phyloP scores from a whole-genome alignment of 768 basidiomycete genomes.

The Chalciporus piperatus region DNA sequence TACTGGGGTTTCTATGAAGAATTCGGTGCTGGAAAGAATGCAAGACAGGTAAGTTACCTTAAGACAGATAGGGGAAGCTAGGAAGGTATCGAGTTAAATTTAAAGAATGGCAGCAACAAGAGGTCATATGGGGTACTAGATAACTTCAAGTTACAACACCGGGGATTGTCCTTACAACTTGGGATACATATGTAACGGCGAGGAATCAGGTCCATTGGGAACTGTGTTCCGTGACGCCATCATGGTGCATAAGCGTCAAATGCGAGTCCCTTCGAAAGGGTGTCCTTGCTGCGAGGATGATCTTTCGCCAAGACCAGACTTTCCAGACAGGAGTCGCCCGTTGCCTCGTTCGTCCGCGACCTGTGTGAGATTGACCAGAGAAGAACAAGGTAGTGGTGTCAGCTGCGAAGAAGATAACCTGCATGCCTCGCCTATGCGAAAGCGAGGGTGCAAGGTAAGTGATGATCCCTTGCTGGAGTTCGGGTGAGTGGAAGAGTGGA shows the following conservation, averaged over 20 bases:
- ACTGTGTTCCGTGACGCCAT: background rate
- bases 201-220: constrained; percentile 4
- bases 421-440: constrained; percentile 52
- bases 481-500: constrained; percentile 41
- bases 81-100: constrained; percentile 1
- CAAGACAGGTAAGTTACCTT: too few relatives aligned
- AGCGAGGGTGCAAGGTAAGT: constrained; percentile 56
- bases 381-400: constrained; percentile 44
- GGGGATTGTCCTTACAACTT: constrained; percentile 4
- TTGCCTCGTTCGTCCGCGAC: constrained; percentile 3
- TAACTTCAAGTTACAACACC: constrained; percentile 8
- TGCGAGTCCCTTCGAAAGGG: constrained; percentile 30
- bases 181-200: background rate
- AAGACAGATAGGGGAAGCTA: background rate
- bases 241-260: background rate
- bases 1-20: background rate
- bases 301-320: constrained; percentile 7
- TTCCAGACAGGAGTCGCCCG: constrained; percentile 4
- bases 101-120: background rate
- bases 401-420: constrained; percentile 51
- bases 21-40: background rate
- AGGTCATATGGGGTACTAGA: background rate
- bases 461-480: constrained; percentile 56
- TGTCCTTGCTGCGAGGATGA: constrained; percentile 4
- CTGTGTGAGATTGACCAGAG: constrained; percentile 19